These are phyloP conservation scores for Leccinum subrobustum DNA, from an alignment of 1,284 basidiomycete genomes.

Conservation along the genomic window DNA sequence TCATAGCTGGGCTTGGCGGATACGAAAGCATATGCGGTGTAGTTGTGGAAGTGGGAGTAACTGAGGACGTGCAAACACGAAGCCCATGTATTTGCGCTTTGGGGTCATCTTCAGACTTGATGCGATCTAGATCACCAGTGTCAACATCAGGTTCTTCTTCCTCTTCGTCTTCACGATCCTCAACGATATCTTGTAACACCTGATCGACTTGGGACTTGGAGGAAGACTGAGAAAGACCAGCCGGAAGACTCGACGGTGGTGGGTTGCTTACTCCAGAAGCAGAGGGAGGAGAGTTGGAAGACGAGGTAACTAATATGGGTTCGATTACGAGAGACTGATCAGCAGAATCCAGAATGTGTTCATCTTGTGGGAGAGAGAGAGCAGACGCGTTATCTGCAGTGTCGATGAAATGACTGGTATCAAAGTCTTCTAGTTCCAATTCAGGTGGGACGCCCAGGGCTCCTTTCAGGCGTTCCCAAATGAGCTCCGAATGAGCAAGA, in stretches of 20 bases:
- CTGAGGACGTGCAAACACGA: conserved; percentile 49
- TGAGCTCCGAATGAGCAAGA: conserved; percentile 66
- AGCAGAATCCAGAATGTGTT: not conserved
- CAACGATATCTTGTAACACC: conserved; percentile 52
- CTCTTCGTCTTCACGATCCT: conserved; percentile 48
- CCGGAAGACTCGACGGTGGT: conserved; percentile 40
- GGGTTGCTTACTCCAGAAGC: conserved; percentile 27
- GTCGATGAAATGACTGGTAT: conserved; percentile 14
- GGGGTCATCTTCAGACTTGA: conserved; percentile 16
- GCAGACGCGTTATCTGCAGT: not conserved
- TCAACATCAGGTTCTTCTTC: conserved; percentile 19
- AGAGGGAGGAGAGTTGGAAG: conserved; percentile 36
- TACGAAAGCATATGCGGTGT: conserved; percentile 22
- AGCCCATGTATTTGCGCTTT: conserved; percentile 56
- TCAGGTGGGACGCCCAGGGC: conserved; percentile 77
- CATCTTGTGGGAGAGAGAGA: not conserved
- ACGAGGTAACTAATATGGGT: conserved; percentile 31
- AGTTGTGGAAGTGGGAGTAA: conserved; percentile 25
- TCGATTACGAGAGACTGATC: conserved; percentile 23
- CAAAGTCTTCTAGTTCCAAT: conserved; percentile 51
- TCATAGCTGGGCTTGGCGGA: conserved; percentile 26
- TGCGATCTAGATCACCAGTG: not conserved
- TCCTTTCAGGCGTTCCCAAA: conserved; percentile 81
- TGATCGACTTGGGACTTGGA: conserved; percentile 30
- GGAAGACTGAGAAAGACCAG: conserved; percentile 28